Percentiles rank a stretch among this genome's conserved stretches.
Evolutionary conservation across 805 yeast genomes (phyloP).

Genomic region (Lachancea thermotolerans): DNA sequence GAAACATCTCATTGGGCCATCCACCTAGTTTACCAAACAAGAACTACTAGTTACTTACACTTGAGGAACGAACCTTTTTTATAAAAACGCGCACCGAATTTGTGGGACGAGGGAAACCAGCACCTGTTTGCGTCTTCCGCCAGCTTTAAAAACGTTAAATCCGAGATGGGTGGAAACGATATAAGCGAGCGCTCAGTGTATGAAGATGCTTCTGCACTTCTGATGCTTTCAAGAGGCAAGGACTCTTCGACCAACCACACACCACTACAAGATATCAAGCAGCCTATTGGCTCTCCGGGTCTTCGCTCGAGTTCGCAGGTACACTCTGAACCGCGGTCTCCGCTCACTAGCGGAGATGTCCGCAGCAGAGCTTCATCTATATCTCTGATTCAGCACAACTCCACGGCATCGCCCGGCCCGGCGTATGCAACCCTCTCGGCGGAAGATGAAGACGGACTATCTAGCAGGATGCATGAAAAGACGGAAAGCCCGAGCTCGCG

Average conservation of each 20-base stretch:
- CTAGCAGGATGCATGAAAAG: neutral
- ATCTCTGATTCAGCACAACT: conserved; percentile 29
- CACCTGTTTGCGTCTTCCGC: neutral
- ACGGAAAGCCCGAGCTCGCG: conserved; percentile 8
- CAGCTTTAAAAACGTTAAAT: neutral
- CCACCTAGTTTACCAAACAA: neutral
- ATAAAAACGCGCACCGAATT: neutral
- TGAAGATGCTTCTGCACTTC: conserved; percentile 55
- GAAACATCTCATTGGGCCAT: no score
- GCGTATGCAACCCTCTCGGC: conserved; percentile 37
- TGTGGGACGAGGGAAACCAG: neutral
- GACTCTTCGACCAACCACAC: conserved; percentile 13
- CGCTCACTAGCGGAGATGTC: neutral
- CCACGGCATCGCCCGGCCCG: conserved; percentile 40
- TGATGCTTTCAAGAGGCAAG: conserved; percentile 54
- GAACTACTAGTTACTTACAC: neutral
- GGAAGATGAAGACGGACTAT: conserved; percentile 8
- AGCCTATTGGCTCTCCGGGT: conserved; percentile 10
- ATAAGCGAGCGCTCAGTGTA: conserved; percentile 30
- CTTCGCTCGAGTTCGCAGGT: conserved; percentile 1
- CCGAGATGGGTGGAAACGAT: conserved; percentile 1
- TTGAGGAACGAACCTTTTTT: neutral
- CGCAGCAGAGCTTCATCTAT: conserved; percentile 2
- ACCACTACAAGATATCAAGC: conserved; percentile 18
- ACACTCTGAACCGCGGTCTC: conserved; percentile 5